Percentiles rank a stretch among this genome's conserved stretches.
Conservation (phyloP, 176 grass and related monocot species). For the Zizania latifolia region DNA sequence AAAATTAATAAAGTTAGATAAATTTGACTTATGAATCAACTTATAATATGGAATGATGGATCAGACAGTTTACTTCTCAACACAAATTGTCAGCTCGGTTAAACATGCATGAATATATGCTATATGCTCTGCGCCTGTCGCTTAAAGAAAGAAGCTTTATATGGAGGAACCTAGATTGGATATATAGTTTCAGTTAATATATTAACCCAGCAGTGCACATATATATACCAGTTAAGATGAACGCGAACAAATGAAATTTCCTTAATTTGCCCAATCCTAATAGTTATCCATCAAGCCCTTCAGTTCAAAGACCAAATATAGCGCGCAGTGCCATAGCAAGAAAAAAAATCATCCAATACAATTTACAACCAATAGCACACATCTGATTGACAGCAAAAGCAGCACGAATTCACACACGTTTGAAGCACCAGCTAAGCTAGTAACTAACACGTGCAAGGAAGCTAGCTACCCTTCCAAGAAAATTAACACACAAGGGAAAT, state of each 20-base stretch:
- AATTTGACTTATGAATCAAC: no score
- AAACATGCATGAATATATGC: background rate
- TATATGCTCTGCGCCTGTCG: background rate
- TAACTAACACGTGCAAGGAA: background rate
- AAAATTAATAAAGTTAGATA: no score
- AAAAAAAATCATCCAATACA: background rate
- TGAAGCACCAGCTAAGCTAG: background rate
- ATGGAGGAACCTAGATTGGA: background rate
- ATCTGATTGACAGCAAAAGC: background rate
- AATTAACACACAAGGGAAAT: background rate
- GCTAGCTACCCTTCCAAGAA: background rate
- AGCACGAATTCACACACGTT: background rate
- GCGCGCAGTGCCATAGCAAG: background rate
- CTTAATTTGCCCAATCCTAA: background rate
- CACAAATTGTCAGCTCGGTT: background rate
- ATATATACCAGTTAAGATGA: background rate
- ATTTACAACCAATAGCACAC: background rate
- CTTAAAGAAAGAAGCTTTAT: background rate
- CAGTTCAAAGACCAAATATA: constrained; percentile 4
- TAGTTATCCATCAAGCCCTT: background rate
- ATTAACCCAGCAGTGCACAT: background rate
- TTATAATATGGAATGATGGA: no score
- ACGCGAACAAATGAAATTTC: background rate
- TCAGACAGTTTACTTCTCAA: background rate
- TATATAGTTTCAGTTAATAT: constrained; percentile 23